Evolutionary conservation across 2,329 filamentous ascomycete genomes (phyloP).

Genomic region (Calonectria pseudoturangicola): DNA sequence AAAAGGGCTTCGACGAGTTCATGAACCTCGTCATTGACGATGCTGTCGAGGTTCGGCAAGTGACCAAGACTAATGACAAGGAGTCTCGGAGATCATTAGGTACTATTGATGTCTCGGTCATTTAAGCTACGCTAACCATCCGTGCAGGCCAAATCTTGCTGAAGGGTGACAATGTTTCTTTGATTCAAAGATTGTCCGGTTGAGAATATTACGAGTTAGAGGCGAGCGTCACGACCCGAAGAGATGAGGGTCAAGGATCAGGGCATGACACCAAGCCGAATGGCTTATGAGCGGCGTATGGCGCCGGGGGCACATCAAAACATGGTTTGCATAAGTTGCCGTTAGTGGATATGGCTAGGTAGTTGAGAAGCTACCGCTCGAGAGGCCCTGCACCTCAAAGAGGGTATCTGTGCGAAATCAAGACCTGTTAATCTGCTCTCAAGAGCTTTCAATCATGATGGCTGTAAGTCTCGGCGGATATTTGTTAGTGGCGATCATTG

Average conservation of each 20-base stretch:
- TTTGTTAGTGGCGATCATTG: not conserved
- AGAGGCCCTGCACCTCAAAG: slow-evolving; percentile 20
- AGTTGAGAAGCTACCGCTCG: slow-evolving; percentile 22
- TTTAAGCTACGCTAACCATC: slow-evolving; percentile 49
- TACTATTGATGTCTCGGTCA: slow-evolving; percentile 63
- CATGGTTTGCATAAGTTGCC: slow-evolving; percentile 35
- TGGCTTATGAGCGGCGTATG: slow-evolving; percentile 32
- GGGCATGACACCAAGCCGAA: slow-evolving; percentile 29
- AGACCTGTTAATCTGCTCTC: slow-evolving; percentile 17
- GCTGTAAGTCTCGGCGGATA: not conserved
- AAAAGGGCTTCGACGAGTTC: slow-evolving; percentile 98
- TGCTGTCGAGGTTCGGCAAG: slow-evolving; percentile 91
- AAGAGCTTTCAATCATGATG: not conserved
- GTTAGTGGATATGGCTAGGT: slow-evolving; percentile 28
- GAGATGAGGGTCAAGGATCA: slow-evolving; percentile 28
- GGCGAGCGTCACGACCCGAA: slow-evolving; percentile 34
- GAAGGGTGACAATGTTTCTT: slow-evolving; percentile 91
- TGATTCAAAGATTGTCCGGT: slow-evolving; percentile 77
- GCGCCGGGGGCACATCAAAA: slow-evolving; percentile 31
- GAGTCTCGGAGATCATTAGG: slow-evolving; percentile 88
- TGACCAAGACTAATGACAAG: slow-evolving; percentile 84
- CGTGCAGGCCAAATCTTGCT: slow-evolving; percentile 86
- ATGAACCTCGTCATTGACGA: slow-evolving; percentile 99
- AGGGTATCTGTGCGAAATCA: slow-evolving; percentile 31
- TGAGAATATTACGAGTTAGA: slow-evolving; percentile 43